These are phyloP conservation scores for Pseudogymnoascus verrucosus DNA, from an alignment of 2,329 filamentous ascomycete species.

Conservation along the genomic window DNA sequence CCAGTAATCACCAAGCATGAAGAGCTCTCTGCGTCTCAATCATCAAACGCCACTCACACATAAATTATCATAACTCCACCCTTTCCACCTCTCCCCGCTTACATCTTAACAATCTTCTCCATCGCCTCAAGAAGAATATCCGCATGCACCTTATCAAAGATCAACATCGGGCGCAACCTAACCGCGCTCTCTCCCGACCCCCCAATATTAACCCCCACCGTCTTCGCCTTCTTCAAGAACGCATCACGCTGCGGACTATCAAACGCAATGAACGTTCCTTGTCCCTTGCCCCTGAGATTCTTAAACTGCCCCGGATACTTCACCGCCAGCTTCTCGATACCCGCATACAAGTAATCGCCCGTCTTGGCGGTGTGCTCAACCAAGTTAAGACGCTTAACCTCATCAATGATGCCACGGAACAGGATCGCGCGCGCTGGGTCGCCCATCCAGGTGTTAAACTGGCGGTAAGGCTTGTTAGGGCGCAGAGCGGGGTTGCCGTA, in stretches of 20 bases:
- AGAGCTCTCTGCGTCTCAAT: neutral
- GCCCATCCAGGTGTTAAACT: conserved; percentile 87
- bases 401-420: conserved; percentile 69
- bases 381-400: conserved; percentile 61
- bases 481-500: conserved; percentile 66
- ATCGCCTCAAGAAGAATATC: conserved; percentile 73
- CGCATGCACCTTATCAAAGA: conserved; percentile 83
- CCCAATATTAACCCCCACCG: conserved; percentile 67
- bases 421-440: conserved; percentile 70
- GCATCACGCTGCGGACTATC: conserved; percentile 63
- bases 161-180: conserved; percentile 69
- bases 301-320: conserved; percentile 61
- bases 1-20: neutral
- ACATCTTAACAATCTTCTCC: conserved; percentile 45
- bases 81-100: neutral
- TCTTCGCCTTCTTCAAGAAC: conserved; percentile 64
- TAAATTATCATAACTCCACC: conserved; percentile 7
- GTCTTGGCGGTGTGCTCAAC: conserved; percentile 54
- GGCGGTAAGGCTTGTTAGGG: conserved; percentile 75
- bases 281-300: conserved; percentile 69
- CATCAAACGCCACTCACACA: neutral
- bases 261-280: conserved; percentile 74
- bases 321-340: conserved; percentile 53
- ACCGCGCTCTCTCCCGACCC: conserved; percentile 65
- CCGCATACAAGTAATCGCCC: conserved; percentile 60